phyloP scores from a whole-genome alignment of 768 basidiomycete genomes.

The Termitomyces sp. region DNA sequence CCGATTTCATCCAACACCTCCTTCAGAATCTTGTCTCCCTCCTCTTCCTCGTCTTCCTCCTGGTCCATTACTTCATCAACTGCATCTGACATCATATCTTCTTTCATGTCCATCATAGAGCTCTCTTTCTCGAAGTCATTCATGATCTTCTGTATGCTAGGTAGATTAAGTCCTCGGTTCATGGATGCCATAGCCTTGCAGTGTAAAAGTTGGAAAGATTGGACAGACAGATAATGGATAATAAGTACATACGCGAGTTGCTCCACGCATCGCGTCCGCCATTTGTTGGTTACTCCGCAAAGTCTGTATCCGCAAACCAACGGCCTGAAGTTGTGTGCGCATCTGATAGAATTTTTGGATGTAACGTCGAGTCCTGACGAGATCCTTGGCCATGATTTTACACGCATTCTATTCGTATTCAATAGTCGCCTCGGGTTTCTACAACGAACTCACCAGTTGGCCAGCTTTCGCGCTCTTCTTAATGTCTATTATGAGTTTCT shows the following conservation, averaged over 20 bases:
- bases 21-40: constrained; percentile 91
- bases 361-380: constrained; percentile 92
- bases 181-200: constrained; percentile 93
- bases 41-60: constrained; percentile 95
- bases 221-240: neutral
- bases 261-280: constrained; percentile 99
- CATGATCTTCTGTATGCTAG: constrained; percentile 94
- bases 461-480: constrained; percentile 95
- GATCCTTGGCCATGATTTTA: constrained; percentile 99
- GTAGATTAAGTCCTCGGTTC: constrained; percentile 95
- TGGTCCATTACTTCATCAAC: constrained; percentile 89
- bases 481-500: constrained; percentile 93
- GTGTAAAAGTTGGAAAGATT: neutral
- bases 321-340: constrained; percentile 96
- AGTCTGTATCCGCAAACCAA: constrained; percentile 92
- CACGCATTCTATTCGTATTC: constrained; percentile 74
- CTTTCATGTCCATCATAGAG: constrained; percentile 99
- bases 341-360: constrained; percentile 98
- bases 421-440: constrained; percentile 11
- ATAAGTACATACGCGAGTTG: constrained; percentile 71
- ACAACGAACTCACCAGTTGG: constrained; percentile 65
- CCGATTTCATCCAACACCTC: constrained; percentile 98
- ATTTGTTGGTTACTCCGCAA: constrained; percentile 97
- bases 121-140: constrained; percentile 97
- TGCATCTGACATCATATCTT: constrained; percentile 99